Base-by-base conservation (phyloP, 345 rosid species). In the Euphorbia peplus region DNA sequence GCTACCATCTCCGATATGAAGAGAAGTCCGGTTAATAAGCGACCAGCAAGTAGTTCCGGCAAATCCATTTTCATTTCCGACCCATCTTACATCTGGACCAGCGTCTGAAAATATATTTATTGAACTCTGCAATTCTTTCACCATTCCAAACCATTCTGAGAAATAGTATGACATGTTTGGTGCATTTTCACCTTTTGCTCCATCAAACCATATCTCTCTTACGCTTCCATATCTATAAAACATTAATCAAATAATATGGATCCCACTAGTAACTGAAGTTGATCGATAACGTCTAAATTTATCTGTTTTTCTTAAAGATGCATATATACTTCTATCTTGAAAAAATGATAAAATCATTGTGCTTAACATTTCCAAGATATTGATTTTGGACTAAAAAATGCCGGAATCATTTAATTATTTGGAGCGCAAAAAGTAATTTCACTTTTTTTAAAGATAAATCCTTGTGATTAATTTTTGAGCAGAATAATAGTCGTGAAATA, bases 131-230 rank as follows among this genome's bases (percentile, higher is more conserved):
- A 89, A 61, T 63, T 87, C 92, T 72, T 73, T 85, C 75, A 84
- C 95, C 95, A 87, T 89, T 3, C 83, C 79, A 63, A 89, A 89
- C 95, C 95, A 89, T 12, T 85, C 95, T 1, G 66, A 19, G 70
- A 89, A 89, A 63, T 89, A 76, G 46, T 85, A 89, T 3, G 87
- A 72, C 85, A 87, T 85, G 69, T 89, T 89, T 18, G 83, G 82
- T 2, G 84, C 90, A 47, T 83, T 76, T 0, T 81, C 16, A 1
- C 90, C 95, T 64, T 89, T 89, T 1, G 86, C 85, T 57, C 95
- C 95, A 64, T 89, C 95, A 57, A 89, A 89, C 95, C 95, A 89
- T 70, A 89, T 89, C 82, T 89, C 95, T 48, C 74, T 76, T 42
- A 85, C 80, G 19, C 70, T 68, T n/a, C 83, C 88, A 48, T 89